Evolutionary conservation across 139 green algal species (phyloP), one percentile per base, ranked within the genome.

Genomic region (Yamagishiella unicocca): DNA sequence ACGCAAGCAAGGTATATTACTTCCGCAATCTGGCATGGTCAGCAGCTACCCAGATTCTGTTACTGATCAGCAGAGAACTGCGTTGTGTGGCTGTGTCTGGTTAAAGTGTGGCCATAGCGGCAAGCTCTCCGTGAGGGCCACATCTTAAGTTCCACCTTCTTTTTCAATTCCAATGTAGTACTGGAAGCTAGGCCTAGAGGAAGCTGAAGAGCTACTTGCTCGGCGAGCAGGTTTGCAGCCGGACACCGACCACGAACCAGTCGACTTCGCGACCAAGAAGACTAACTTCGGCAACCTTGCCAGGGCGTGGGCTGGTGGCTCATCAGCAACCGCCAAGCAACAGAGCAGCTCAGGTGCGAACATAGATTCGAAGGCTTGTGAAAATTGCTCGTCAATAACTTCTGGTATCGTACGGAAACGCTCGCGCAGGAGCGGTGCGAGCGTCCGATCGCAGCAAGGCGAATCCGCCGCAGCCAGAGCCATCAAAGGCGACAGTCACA

Each of bases 1-100:
- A 86, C 42, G 43, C 64, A 31, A 78, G 62, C 80, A 86, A 86
- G 80, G 80, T 77, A 33, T 71, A 40, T 71, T n/a, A n/a, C n/a
- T n/a, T n/a, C n/a, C n/a, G n/a, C n/a, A n/a, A n/a, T n/a, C n/a
- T n/a, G n/a, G n/a, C n/a, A n/a, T n/a, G n/a, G n/a, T n/a, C n/a
- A n/a, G n/a, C n/a, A n/a, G n/a, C n/a, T n/a, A n/a, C n/a, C n/a
- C n/a, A n/a, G n/a, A n/a, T n/a, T n/a, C n/a, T n/a, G n/a, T n/a
- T n/a, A n/a, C n/a, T n/a, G n/a, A n/a, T n/a, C n/a, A n/a, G n/a
- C n/a, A n/a, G n/a, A n/a, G n/a, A n/a, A n/a, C n/a, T n/a, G n/a
- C n/a, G n/a, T n/a, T n/a, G n/a, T n/a, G n/a, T n/a, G n/a, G n/a
- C n/a, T n/a, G n/a, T n/a, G n/a, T n/a, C n/a, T n/a, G n/a, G n/a